A percentile compares a stretch with the other conserved stretches of the same genome.
phyloP scores from a whole-genome alignment of 345 rosid species.

The Trapa incisa region DNA sequence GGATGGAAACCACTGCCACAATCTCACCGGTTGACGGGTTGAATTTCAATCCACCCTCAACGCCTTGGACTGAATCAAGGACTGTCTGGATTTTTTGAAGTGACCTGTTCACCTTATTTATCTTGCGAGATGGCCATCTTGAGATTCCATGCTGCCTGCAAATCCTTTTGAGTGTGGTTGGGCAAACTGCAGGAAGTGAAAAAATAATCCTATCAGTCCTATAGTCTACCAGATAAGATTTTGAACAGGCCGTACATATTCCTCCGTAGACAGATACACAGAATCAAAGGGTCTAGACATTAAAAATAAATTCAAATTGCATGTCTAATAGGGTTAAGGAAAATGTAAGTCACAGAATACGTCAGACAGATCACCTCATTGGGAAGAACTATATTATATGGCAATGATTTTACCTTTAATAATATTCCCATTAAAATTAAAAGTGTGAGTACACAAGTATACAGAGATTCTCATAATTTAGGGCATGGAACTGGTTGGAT shows the following conservation, averaged over 20 bases:
- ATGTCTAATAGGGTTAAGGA: background rate
- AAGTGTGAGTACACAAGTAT: background rate
- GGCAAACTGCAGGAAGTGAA: conserved; percentile 45
- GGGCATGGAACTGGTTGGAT: background rate
- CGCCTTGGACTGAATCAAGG: conserved; percentile 79
- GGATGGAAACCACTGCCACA: conserved; percentile 40
- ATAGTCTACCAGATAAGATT: background rate
- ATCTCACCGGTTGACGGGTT: conserved; percentile 60
- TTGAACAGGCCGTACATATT: background rate
- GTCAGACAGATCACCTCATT: background rate
- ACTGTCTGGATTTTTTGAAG: conserved; percentile 69
- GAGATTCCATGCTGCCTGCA: conserved; percentile 89
- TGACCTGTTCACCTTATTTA: conserved; percentile 80
- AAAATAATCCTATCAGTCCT: background rate
- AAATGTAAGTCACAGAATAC: background rate
- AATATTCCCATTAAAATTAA: background rate
- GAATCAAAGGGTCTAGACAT: background rate
- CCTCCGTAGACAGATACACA: background rate
- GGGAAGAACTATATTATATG: background rate
- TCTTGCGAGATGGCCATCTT: conserved; percentile 95
- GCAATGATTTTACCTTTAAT: background rate
- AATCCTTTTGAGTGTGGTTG: conserved; percentile 86
- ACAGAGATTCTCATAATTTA: background rate
- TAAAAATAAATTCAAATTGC: background rate
- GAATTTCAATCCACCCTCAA: conserved; percentile 67